Percentiles rank a stretch among this genome's conserved stretches.
These are phyloP conservation scores for Apiospora phragmitis DNA, from an alignment of 2,329 filamentous ascomycete genomes.

Conservation along the genomic window DNA sequence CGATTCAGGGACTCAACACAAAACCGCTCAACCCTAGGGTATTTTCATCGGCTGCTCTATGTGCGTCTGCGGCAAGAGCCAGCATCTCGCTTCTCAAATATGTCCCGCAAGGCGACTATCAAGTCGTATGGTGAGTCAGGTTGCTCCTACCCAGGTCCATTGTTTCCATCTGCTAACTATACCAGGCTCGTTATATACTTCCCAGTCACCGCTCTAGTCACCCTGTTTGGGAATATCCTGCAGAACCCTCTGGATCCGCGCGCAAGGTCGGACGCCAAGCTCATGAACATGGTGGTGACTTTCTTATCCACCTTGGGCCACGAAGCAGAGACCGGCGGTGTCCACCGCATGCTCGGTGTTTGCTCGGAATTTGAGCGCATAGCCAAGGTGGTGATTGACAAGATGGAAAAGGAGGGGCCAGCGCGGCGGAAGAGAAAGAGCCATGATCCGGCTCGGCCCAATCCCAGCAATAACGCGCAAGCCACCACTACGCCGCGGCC, in stretches of 20 bases:
- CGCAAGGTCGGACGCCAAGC: slow-evolving; percentile 81
- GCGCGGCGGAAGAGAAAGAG: slow-evolving; percentile 84
- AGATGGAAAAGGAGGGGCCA: slow-evolving; percentile 80
- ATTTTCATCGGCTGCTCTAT: slow-evolving; percentile 90
- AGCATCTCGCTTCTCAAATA: slow-evolving; percentile 95
- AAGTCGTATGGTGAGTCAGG: slow-evolving; percentile 81
- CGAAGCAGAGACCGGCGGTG: slow-evolving; percentile 85
- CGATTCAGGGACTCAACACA: slow-evolving; percentile 90
- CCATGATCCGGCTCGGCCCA: slow-evolving; percentile 44
- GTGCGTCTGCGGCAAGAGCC: slow-evolving; percentile 87
- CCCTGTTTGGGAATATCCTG: slow-evolving; percentile 91
- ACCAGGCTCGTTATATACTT: slow-evolving; percentile 88
- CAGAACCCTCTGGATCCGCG: slow-evolving; percentile 91
- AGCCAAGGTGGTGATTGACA: slow-evolving; percentile 86
- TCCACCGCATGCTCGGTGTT: slow-evolving; percentile 89
- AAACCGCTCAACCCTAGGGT: slow-evolving; percentile 89
- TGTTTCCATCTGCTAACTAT: slow-evolving; percentile 28
- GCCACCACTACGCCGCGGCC: slow-evolving; percentile 25
- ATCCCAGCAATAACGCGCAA: slow-evolving; percentile 22
- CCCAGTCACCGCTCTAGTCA: slow-evolving; percentile 91
- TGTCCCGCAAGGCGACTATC: slow-evolving; percentile 91
- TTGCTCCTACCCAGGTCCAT: not conserved
- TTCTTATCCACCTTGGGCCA: slow-evolving; percentile 88
- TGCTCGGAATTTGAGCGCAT: slow-evolving; percentile 98
- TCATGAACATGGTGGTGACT: slow-evolving; percentile 91